Base-by-base conservation (phyloP, 257 asterid species). In the Solanum sejunctum region DNA sequence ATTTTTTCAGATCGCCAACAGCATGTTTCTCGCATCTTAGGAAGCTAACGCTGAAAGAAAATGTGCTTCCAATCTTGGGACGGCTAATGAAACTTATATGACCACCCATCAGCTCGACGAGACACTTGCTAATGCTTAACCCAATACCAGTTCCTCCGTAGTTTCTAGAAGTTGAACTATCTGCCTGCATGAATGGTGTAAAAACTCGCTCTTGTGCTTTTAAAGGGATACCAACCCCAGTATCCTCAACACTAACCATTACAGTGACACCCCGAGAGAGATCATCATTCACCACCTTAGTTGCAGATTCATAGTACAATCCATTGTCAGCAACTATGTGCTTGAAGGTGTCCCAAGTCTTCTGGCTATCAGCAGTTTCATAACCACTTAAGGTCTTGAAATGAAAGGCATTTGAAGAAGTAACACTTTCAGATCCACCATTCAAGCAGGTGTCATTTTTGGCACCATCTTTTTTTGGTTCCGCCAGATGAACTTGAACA, bases 111-210 rank as follows among this genome's bases (percentile, higher is more conserved):
- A 94, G 92, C 92, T 91, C 98, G 5, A 96, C 99, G 17, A 96
- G 93, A 85, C 98, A 93, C 90, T 94, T 92, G 73, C 99, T 92
- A 78, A 96, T 96, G 91, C 98, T 96, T 88, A 96, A 85, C 52
- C 99, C 99, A 39, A 96, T 93, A 56, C 99, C 99, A 1, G 99
- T 96, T 80, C 99, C 99, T 78, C 99, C 99, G 36, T 94, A 96
- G 71, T 92, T 87, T 66, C 99, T 88, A 57, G 99, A 96, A 39
- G 98, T 96, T 45, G 99, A 94, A 85, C 99, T 96, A 88, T 96
- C 99, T 8, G 99, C 99, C 89, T 96, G 99, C 99, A 96, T 96
- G 84, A 96, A 96, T 4, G 98, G 99, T 0, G 96, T 92, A 89
- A 96, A 96, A 41, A 96, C 95, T 57, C 91, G 93, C 49, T 91